A percentile compares a stretch with the other conserved stretches of the same genome.
phyloP scores from a whole-genome alignment of 345 rosid species.

The Salix exigua region DNA sequence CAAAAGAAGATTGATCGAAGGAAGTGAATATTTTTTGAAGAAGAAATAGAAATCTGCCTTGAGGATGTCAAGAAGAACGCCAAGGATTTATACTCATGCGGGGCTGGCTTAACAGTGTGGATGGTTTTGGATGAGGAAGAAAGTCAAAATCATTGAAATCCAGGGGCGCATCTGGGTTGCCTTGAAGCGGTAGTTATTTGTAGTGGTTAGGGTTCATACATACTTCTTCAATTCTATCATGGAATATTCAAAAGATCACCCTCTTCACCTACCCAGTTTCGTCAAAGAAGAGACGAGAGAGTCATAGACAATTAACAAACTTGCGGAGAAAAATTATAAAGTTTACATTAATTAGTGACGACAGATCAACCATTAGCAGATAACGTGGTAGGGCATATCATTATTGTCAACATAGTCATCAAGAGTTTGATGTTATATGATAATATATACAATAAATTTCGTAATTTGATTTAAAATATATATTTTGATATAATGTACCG shows the following conservation, averaged over 20 bases:
- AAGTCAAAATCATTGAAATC: constrained; percentile 30
- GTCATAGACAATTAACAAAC: constrained; percentile 1
- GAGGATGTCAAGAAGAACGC: neutral
- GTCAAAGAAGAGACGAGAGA: neutral
- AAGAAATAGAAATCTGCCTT: neutral
- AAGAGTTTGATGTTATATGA: too few relatives aligned
- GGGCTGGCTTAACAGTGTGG: neutral
- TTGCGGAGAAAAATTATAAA: neutral
- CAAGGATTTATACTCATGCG: neutral
- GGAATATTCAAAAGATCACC: constrained; percentile 4
- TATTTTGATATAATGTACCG: too few relatives aligned
- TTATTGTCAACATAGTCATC: neutral
- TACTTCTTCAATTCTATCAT: neutral
- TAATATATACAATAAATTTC: fast-evolving
- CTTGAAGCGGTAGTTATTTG: constrained; percentile 11
- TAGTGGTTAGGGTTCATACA: neutral
- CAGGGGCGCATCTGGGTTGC: constrained; percentile 33
- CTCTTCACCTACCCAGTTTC: constrained; percentile 2
- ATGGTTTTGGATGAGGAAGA: neutral
- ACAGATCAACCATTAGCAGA: neutral
- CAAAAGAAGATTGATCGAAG: neutral
- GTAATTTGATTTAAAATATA: fast-evolving
- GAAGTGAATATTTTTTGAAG: too few relatives aligned
- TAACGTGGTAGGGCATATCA: neutral
- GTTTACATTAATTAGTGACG: neutral